Conservation (phyloP, 768 basidiomycete genomes). For the Hydnum rufescens region DNA sequence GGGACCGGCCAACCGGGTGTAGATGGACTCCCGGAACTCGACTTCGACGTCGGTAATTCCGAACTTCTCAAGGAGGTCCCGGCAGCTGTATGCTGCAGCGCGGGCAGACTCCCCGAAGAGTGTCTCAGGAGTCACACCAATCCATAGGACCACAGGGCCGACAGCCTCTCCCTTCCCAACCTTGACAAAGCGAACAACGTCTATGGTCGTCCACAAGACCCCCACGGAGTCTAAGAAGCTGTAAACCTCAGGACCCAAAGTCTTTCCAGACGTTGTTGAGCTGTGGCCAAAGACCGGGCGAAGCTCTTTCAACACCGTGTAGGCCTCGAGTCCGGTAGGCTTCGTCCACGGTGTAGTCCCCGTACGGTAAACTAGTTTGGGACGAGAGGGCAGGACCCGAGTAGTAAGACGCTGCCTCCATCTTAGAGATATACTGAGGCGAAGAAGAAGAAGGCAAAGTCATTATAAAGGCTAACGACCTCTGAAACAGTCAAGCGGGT, state of each 20-base stretch:
- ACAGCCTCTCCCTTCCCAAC: conserved; percentile 7
- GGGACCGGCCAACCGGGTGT: conserved; percentile 6
- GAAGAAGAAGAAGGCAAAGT: conserved; percentile 1
- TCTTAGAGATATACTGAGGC: conserved; percentile 1
- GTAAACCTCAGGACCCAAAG: conserved; percentile 7
- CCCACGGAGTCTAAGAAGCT: conserved; percentile 8
- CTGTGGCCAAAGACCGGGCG: conserved; percentile 13
- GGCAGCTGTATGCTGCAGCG: conserved; percentile 5
- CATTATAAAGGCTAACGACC: too few species aligned
- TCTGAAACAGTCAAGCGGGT: too few species aligned
- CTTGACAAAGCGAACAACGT: conserved; percentile 12
- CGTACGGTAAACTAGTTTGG: conserved; percentile 17
- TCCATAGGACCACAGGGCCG: conserved; percentile 11
- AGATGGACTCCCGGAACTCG: conserved; percentile 9
- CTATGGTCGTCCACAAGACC: conserved; percentile 12
- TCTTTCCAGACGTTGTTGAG: conserved; percentile 11
- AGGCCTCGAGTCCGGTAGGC: conserved; percentile 15
- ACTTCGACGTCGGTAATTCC: conserved; percentile 6
- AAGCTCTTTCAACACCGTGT: conserved; percentile 15
- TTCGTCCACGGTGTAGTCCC: conserved; percentile 13
- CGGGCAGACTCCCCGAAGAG: conserved; percentile 4
- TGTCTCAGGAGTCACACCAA: conserved; percentile 7
- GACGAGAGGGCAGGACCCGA: conserved; percentile 17
- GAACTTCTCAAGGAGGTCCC: conserved; percentile 3
- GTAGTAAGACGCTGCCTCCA: conserved; percentile 15